These are phyloP conservation scores for Aschersonia sp. DNA, from an alignment of 2,329 filamentous ascomycete species.

Conservation along the genomic window DNA sequence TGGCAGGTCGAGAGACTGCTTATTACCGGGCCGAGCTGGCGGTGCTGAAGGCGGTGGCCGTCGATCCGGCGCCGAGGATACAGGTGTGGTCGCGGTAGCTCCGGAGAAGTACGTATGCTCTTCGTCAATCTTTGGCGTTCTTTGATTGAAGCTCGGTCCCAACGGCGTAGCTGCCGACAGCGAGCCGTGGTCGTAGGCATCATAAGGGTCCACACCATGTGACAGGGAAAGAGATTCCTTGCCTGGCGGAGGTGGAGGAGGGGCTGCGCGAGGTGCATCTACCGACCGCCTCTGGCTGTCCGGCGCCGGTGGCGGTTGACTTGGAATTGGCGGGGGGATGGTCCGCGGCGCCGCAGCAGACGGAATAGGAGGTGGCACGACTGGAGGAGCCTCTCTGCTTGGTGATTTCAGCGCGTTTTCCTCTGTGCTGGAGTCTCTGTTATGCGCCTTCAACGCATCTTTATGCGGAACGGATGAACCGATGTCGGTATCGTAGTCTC, in stretches of 20 bases:
- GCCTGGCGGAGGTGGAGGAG: slow-evolving; percentile 40
- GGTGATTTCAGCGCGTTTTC: slow-evolving; percentile 50
- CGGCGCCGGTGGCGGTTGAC: slow-evolving; percentile 29
- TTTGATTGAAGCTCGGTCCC: slow-evolving; percentile 15
- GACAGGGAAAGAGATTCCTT: slow-evolving; percentile 10
- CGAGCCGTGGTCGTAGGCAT: slow-evolving; percentile 45
- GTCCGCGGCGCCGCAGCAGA: slow-evolving; percentile 38
- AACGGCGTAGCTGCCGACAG: slow-evolving; percentile 12
- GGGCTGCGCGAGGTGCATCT: slow-evolving; percentile 56
- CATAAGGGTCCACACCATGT: slow-evolving; percentile 51
- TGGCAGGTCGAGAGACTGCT: slow-evolving; percentile 21
- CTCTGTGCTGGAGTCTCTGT: slow-evolving; percentile 62
- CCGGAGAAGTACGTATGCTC: slow-evolving; percentile 30
- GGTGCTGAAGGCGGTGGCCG: slow-evolving; percentile 26
- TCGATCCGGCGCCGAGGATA: slow-evolving; percentile 21
- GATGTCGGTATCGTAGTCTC: slow-evolving; percentile 96
- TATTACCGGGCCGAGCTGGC: slow-evolving; percentile 8
- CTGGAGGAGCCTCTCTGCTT: slow-evolving; percentile 26
- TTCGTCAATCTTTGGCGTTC: slow-evolving; percentile 28
- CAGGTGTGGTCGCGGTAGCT: slow-evolving; percentile 27
- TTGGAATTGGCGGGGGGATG: slow-evolving; percentile 51
- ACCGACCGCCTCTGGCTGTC: slow-evolving; percentile 45
- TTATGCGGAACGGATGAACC: slow-evolving; percentile 88
- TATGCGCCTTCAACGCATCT: slow-evolving; percentile 76
- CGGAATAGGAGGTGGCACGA: slow-evolving; percentile 41